Evolutionary conservation across 805 yeast genomes (phyloP).

Genomic region (Candida pseudofarinosa): DNA sequence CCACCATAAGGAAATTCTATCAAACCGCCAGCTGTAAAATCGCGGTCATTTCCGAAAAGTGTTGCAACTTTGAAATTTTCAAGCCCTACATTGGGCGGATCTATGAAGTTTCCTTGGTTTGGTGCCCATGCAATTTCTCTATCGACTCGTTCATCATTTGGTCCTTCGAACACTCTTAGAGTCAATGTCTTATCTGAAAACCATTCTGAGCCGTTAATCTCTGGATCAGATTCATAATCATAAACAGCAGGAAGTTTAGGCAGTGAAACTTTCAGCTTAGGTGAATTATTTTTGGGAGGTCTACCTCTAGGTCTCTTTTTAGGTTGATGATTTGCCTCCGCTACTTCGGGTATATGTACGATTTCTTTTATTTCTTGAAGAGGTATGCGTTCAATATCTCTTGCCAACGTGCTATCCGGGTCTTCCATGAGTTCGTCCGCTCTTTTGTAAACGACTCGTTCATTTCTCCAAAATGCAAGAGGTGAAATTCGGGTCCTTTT

Average conservation of each 20-base stretch:
- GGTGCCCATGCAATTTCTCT: constrained; percentile 65
- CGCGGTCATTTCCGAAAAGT: constrained; percentile 59
- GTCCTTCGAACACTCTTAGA: constrained; percentile 48
- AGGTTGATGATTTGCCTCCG: constrained; percentile 1
- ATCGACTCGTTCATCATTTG: constrained; percentile 27
- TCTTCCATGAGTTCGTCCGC: constrained; percentile 31
- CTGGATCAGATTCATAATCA: constrained; percentile 37
- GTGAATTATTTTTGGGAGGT: constrained; percentile 7
- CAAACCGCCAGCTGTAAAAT: constrained; percentile 69
- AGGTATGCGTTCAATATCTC: constrained; percentile 35
- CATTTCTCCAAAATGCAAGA: constrained; percentile 82
- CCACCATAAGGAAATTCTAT: constrained; percentile 62
- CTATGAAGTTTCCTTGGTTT: constrained; percentile 40
- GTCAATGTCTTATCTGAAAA: constrained; percentile 36
- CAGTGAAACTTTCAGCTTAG: constrained; percentile 7
- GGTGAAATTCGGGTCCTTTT: constrained; percentile 65
- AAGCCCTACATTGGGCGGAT: constrained; percentile 36
- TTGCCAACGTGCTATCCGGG: constrained; percentile 38
- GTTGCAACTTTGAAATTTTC: constrained; percentile 60
- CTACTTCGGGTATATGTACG: constrained; percentile 43
- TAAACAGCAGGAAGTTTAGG: constrained; percentile 11
- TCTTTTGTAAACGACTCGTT: constrained; percentile 56
- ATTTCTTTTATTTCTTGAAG: constrained; percentile 58
- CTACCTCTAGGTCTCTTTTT: constrained; percentile 17
- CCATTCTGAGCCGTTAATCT: constrained; percentile 53